Evolutionary conservation across 306 rosid genomes (phyloP), one percentile per base, ranked within the genome.

Genomic region (Vigna nakashimae): DNA sequence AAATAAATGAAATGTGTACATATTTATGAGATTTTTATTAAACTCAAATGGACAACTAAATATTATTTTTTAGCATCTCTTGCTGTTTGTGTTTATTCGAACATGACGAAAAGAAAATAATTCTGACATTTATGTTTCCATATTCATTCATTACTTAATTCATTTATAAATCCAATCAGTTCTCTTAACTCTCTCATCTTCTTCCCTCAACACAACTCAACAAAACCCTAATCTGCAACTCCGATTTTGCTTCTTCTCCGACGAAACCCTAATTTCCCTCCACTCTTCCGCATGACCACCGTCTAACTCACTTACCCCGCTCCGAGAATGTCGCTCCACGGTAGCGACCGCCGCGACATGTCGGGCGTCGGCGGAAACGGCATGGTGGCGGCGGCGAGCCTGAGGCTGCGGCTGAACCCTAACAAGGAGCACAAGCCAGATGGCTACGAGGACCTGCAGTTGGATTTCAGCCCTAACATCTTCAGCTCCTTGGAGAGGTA

Each of bases 381-480:
- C 60, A 8, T 62, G 30, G 40, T 57, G 7, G 8, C 20, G 17
- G 17, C 74, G 14, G 51, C 90, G 11, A 87, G 65, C 64, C 74
- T 55, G 82, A 82, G 87, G 64, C 82, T 87, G 34, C 76, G 88
- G 66, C 64, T 82, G 80, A 76, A 79, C 56, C 91, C 91, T 17
- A 85, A 69, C 84, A 85, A 82, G 84, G 88, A 82, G 22, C 91
- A 87, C 84, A 85, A 69, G 28, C 87, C 91, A 0, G 91, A 87
- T 0, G 66, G 34, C 43, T 87, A 87, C 73, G 88, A 77, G 15
- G 91, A 83, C 67, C 36, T 87, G 38, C 69, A 76, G 56, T 49
- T 87, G 81, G 91, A 87, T 7, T 87, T 76, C 79, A 63, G 66
- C 65, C 80, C 88, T 40, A 74, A 85, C 36, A 79, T 87, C 66